A percentile compares a stretch with the other conserved stretches of the same genome.
These are phyloP conservation scores for Globisporangium emineosum DNA, from an alignment of 352 stramenopile species.

Conservation along the genomic window DNA sequence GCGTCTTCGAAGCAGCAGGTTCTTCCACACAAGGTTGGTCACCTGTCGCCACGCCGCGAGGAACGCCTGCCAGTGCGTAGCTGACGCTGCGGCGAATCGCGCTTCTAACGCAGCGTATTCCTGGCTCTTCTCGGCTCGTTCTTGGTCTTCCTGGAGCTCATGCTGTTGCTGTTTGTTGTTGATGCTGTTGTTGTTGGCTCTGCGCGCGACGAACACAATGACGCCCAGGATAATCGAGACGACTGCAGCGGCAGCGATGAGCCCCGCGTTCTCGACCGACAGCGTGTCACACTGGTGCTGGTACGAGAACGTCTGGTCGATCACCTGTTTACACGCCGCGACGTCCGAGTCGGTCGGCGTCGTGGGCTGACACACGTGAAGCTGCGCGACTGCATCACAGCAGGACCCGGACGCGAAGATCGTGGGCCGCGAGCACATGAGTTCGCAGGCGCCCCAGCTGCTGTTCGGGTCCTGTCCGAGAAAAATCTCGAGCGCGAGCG, in stretches of 20 bases:
- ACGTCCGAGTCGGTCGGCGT: not conserved
- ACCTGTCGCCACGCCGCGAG: slow-evolving; percentile 22
- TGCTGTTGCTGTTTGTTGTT: not conserved
- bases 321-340: slow-evolving; percentile 4
- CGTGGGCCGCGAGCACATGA: slow-evolving; percentile 12
- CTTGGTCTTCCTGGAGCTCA: not conserved
- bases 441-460: slow-evolving; percentile 8
- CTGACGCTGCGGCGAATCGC: slow-evolving; percentile 15
- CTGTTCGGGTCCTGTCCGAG: not conserved
- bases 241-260: not conserved
- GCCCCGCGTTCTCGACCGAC: slow-evolving; percentile 4
- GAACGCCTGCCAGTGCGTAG: slow-evolving; percentile 9
- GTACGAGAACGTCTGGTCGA: slow-evolving; percentile 11
- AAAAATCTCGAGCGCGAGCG: slow-evolving; percentile 11
- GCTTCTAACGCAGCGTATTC: slow-evolving; percentile 12
- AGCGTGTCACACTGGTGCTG: slow-evolving; percentile 5
- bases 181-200: not conserved
- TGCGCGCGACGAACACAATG: slow-evolving; percentile 1
- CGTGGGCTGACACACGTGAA: slow-evolving; percentile 20
- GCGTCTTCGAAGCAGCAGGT: slow-evolving; percentile 29
- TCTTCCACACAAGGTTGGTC: slow-evolving; percentile 42
- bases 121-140: not conserved
- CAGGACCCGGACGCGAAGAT: slow-evolving; percentile 12
- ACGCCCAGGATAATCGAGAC: not conserved
- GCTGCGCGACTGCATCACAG: slow-evolving; percentile 9